Evolutionary conservation across 805 yeast species (phyloP), one percentile per base, ranked within the genome.

Genomic region (Kazachstania psychrophila): DNA sequence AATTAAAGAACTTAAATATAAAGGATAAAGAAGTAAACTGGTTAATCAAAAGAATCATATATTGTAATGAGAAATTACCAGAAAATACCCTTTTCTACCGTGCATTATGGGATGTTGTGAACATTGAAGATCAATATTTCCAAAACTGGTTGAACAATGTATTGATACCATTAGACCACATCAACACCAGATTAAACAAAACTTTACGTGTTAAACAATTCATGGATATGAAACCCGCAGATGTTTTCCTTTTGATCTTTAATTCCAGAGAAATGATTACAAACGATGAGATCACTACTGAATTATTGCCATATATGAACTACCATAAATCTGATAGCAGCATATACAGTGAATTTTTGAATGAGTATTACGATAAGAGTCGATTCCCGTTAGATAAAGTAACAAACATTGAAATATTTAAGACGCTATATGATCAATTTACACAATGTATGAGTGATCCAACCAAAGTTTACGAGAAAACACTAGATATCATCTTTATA

Each of bases 111-210:
- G 34, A 42, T n/a, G 9, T 9, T n/a, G 13, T 18, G 3, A 8
- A 13, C 1, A 13, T 28, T 5, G 7, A 23, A 12, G 18, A 28
- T 13, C 23, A 27, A 18, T 35, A 36, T 1, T 48, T 54, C 19
- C 14, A 30, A 6, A 23, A 25, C 18, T 60, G 66, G 65, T 33
- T 54, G 8, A 23, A 46, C 14, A 58, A 58, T 1, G 41, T 54
- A 2, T 26, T 60, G 1, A 33, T 46, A 20, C 66, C 66, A 3
- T 47, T 56, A 35, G 42, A 51, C 13, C 56, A 55, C 42, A 35
- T 49, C 8, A 47, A 45, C 33, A 31, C 38, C 28, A 42, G 55
- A n/a, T 19, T 39, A 11, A 30, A 31, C 8, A 17, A 11, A 2
- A 26, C 27, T 15, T 13, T 51, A 6, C 46, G 33, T 10, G 49